Percentiles rank a stretch among this genome's conserved stretches.
Conservation (phyloP, 148 eudicot genomes). For the Chenopodium album region DNA sequence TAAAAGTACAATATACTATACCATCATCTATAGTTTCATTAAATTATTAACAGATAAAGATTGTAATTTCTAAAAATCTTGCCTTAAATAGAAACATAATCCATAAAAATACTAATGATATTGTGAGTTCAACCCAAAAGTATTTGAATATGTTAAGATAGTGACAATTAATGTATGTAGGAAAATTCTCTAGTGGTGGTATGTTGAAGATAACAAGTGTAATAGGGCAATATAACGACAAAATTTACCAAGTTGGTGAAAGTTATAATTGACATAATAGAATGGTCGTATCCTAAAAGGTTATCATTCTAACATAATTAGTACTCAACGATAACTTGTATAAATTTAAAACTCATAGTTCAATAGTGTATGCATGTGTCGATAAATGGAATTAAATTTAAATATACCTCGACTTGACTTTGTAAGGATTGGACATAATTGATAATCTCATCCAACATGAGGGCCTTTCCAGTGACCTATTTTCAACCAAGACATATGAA, state of each 20-base stretch:
- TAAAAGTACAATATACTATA: not conserved
- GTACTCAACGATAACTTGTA: not conserved
- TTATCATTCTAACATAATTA: not conserved
- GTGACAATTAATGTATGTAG: no score
- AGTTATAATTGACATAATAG: no score
- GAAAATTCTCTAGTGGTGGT: no score
- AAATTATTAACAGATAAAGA: not conserved
- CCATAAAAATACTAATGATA: not conserved
- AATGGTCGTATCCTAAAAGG: not conserved
- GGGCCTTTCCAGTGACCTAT: conserved; percentile 93
- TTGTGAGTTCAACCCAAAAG: no score
- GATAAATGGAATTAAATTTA: not conserved
- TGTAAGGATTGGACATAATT: conserved; percentile 81
- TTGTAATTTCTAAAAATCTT: not conserved
- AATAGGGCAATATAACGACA: no score
- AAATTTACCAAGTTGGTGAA: no score
- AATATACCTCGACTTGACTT: conserved; percentile 69
- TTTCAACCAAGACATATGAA: conserved; percentile 29
- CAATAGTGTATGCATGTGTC: not conserved
- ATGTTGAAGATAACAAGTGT: no score
- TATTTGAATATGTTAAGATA: no score
- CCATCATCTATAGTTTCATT: not conserved
- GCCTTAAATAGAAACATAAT: not conserved
- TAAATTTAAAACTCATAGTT: not conserved
- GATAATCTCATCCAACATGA: conserved; percentile 85